phyloP scores from a whole-genome alignment of 2,329 filamentous ascomycete genomes.

The Aspergillus ustus region DNA sequence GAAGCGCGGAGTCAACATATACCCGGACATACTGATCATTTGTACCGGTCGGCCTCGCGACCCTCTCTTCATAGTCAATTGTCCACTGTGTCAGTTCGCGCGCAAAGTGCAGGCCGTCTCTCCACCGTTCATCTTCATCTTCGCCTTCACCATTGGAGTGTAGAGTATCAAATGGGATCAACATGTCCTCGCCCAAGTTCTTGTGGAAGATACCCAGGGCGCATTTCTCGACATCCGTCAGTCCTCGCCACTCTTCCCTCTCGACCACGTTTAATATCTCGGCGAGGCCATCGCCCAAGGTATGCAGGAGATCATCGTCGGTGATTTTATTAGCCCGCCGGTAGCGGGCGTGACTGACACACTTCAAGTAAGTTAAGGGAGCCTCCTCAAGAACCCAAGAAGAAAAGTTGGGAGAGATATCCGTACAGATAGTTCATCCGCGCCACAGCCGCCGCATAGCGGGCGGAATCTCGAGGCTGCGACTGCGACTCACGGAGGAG shows the following conservation, averaged over 20 bases:
- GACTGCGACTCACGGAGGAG: constrained; percentile 49
- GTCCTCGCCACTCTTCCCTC: constrained; percentile 67
- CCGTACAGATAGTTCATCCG: constrained; percentile 61
- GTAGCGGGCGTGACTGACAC: constrained; percentile 52
- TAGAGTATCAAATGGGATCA: constrained; percentile 50
- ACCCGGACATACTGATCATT: constrained; percentile 25
- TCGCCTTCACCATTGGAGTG: constrained; percentile 18
- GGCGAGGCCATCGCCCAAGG: constrained; percentile 61
- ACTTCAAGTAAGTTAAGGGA: neutral
- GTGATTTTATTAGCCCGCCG: constrained; percentile 59
- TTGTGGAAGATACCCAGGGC: constrained; percentile 68
- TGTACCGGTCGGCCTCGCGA: constrained; percentile 20
- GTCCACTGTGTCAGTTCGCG: constrained; percentile 19
- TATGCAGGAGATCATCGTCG: constrained; percentile 64
- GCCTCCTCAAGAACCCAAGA: too few relatives aligned
- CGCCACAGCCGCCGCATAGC: constrained; percentile 54
- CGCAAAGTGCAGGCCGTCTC: constrained; percentile 16
- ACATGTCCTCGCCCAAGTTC: constrained; percentile 68
- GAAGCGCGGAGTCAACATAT: constrained; percentile 24
- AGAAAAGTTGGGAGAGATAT: too few relatives aligned
- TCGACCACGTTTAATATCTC: constrained; percentile 65
- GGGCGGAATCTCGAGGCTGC: constrained; percentile 41
- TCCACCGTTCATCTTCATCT: constrained; percentile 11
- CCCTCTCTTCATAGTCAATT: constrained; percentile 18
- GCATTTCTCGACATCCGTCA: constrained; percentile 67